Base-by-base conservation (phyloP, 257 asterid genomes). In the Petunia axillaris region DNA sequence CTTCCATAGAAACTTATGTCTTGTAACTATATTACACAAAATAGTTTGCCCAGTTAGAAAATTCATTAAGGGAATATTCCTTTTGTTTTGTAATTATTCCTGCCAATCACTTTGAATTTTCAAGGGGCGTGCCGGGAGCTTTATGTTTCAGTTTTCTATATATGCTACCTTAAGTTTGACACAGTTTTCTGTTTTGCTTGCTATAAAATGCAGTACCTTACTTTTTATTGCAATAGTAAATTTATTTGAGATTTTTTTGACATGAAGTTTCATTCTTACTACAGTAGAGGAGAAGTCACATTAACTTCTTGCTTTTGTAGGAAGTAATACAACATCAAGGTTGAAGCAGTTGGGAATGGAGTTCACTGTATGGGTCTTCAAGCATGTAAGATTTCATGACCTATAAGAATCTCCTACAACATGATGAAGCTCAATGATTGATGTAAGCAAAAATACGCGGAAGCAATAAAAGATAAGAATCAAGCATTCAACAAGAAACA, bases 361-460 rank as follows among this genome's bases (percentile, higher is more conserved):
- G 93, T 95, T 95, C 81, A 86, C 96, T 62, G 98, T 95, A 53
- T 95, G 99, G 99, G 99, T 95, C 86, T 95, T 95, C 88, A 95
- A 95, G 89, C 98, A 95, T 88, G 99, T 95, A 86, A 90, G 98
- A 48, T 71, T 71, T 71, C 77, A 48, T 46, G 41, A 71, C 35
- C 77, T 71, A 25, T 71, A 36, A 2, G 43, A 71, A 35, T 71
- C 11, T 71, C 25, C 55, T 25, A 48, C 59, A 11, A 5, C n/a
- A 71, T 71, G 11, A 2, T 71, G 77, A 71, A 46, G 77, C 60
- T 48, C 43, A 25, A 25, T 25, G 25, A 25, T 25, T 25, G 25
- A 25, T 25, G 25, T 25, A 25, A 25, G 25, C 25, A 25, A 25
- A 25, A 25, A 25, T 25, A 25, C 25, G 25, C 25, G 25, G 25